Evolutionary conservation across 768 basidiomycete genomes (phyloP), one percentile per base, ranked within the genome.

Genomic region (Hericium alpestre): DNA sequence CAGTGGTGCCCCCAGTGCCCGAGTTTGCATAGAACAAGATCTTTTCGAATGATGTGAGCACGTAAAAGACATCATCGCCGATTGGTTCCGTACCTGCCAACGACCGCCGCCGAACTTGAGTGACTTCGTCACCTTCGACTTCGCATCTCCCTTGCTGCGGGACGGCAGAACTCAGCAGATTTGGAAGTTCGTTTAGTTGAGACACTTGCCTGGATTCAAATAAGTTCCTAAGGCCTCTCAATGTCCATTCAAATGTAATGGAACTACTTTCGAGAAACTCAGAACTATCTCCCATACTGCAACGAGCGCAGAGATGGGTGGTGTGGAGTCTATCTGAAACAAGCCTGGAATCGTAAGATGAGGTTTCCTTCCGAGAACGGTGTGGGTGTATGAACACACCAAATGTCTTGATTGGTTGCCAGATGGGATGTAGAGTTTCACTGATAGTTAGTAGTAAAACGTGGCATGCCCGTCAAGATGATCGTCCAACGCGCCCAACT

Each of bases 21-120:
- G 87, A 84, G 66, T 90, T 92, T 5, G 90, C 78, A 66, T 93
- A 93, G 71, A 91, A 91, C 49, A 93, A 68, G 48, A 91, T 83
- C 82, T 91, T 63, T 55, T 3, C 9, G 22, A 11, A 65, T 63
- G 46, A 65, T 18, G 16, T 32, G n/a, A 13, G 22, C 41, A 61
- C 41, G 58, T 61, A 6, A 51, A 39, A 55, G 60, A 62, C 58
- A 63, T 56, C 51, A 47, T 43, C 32, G 52, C 43, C n/a, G 22
- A 11, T 43, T 51, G 27, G 22, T 9, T 18, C 62, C 73, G 50
- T 61, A 85, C 86, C 74, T 86, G 86, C 86, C 86, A 89, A 53
- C 77, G 73, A 11, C 84, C 87, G n/a, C 74, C 81, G 13, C 88
- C 90, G 60, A 92, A 92, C 65, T 77, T 79, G 53, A 77, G 73